Evolutionary conservation across 352 stramenopile genomes (phyloP), one percentile per base, ranked within the genome.

Genomic region (Aphanomyces euteiches): DNA sequence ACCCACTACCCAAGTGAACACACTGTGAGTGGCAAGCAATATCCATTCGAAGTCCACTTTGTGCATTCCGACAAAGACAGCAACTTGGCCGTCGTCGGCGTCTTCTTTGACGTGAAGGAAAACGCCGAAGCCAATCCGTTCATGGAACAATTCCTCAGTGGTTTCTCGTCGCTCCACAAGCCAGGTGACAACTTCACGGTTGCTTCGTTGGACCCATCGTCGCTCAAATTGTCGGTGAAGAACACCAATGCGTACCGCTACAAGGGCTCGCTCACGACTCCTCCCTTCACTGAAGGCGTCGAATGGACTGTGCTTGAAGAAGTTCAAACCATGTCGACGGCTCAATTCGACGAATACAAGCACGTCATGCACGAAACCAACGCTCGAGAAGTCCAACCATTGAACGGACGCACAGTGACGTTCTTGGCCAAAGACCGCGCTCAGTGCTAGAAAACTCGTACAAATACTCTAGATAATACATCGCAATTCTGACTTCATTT

Each of bases 251-350:
- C 86, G 47, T 88, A 78, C 72, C 79, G 81, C 40, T 90, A 90
- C 78, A 47, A 58, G 8, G 84, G 84, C 12, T 90, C 82, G 39
- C 76, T 92, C 28, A 92, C 84, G 17, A 92, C 84, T 7, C 79
- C 80, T 4, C 84, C 84, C 19, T 92, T 85, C 77, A 78, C 79
- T 10, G 84, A 92, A 69, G 82, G 83, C 7, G 84, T 92, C 48
- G 72, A 87, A 73, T 92, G 84, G 84, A 75, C 83, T 67, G 78
- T 92, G 2, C 70, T 83, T 38, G 61, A 68, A 34, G 75, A 87
- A n/a, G 77, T 84, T 38, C 75, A 80, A 8, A 77, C 88, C 54
- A 79, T 78, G 3, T 90, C 82, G 0, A 47, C 56, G 3, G 76
- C 77, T 54, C 84, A 92, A 70, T 71, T 92, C n/a, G 72, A 79